phyloP scores from a whole-genome alignment of 2,329 filamentous ascomycete genomes.

The Colletotrichum liaoningense region DNA sequence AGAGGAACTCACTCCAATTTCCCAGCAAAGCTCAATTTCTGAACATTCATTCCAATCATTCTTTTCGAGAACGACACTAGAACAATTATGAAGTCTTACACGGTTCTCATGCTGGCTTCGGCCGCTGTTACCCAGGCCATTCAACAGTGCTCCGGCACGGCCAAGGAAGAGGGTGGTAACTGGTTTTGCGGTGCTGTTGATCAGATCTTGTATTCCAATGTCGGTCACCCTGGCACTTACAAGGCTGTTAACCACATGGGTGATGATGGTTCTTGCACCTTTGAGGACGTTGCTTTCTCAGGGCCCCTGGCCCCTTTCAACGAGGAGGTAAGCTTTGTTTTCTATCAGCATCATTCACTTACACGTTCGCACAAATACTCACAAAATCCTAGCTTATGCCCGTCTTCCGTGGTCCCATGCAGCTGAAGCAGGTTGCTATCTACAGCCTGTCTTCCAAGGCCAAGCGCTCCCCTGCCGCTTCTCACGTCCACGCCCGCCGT shows the following conservation, averaged over 20 bases:
- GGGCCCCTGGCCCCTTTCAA: slow-evolving; percentile 75
- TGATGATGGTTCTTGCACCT: slow-evolving; percentile 64
- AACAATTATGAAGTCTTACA: slow-evolving; percentile 45
- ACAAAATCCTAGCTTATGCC: slow-evolving; percentile 68
- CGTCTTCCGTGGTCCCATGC: slow-evolving; percentile 77
- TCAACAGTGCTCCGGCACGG: slow-evolving; percentile 49
- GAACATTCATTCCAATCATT: slow-evolving; percentile 15
- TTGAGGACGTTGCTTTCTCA: slow-evolving; percentile 61
- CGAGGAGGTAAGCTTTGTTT: slow-evolving; percentile 69
- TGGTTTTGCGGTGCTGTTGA: slow-evolving; percentile 74
- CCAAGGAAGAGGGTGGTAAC: slow-evolving; percentile 62
- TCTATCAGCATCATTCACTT: slow-evolving; percentile 11
- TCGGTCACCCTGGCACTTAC: slow-evolving; percentile 71
- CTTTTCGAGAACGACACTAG: slow-evolving; percentile 11
- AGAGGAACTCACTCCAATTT: slow-evolving; percentile 7
- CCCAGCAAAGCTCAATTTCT: slow-evolving; percentile 9
- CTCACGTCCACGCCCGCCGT: slow-evolving; percentile 46
- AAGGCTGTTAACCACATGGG: slow-evolving; percentile 73
- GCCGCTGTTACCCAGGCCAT: slow-evolving; percentile 45
- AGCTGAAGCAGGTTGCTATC: slow-evolving; percentile 75
- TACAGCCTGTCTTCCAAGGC: slow-evolving; percentile 65
- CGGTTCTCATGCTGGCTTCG: slow-evolving; percentile 42
- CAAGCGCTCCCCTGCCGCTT: slow-evolving; percentile 42
- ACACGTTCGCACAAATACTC: not conserved
- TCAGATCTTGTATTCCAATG: slow-evolving; percentile 72